phyloP scores from a whole-genome alignment of 768 basidiomycete species.

The Chlorophyllum brunneum region DNA sequence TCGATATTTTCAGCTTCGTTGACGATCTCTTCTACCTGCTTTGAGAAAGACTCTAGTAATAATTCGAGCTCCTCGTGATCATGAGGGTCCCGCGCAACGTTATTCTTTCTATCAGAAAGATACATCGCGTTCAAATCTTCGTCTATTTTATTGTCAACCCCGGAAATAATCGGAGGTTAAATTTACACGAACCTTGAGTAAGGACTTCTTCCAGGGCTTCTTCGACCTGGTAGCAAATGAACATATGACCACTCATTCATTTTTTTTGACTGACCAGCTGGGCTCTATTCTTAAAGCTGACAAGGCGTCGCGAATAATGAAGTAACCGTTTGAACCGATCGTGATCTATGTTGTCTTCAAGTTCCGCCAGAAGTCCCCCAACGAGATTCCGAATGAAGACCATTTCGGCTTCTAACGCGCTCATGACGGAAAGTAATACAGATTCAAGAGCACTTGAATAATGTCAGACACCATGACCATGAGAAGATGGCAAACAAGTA shows the following conservation, averaged over 20 bases:
- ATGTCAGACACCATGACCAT: not conserved
- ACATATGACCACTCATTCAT: not conserved
- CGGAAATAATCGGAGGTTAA: constrained; percentile 5
- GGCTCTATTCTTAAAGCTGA: constrained; percentile 88
- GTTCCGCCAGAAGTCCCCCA: constrained; percentile 83
- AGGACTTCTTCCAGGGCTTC: constrained; percentile 90
- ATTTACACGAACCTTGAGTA: constrained; percentile 60
- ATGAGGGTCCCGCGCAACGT: constrained; percentile 50
- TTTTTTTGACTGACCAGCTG: constrained; percentile 53
- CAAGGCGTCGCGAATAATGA: constrained; percentile 86
- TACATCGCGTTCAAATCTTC: constrained; percentile 97
- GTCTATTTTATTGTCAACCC: constrained; percentile 44
- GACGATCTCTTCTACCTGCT: constrained; percentile 96
- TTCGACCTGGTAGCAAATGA: constrained; percentile 55
- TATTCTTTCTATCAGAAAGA: constrained; percentile 78
- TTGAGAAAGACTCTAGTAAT: constrained; percentile 89
- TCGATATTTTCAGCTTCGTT: constrained; percentile 88
- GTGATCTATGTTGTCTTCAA: constrained; percentile 94
- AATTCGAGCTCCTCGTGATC: constrained; percentile 95
- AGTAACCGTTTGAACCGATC: constrained; percentile 90
- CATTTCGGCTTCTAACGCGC: constrained; percentile 95
- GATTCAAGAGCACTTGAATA: constrained; percentile 80
- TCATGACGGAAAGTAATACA: constrained; percentile 84
- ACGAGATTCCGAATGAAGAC: constrained; percentile 90
- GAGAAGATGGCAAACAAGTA: constrained; percentile 1